A percentile compares a stretch with the other conserved stretches of the same genome.
Evolutionary conservation across 495 filamentous ascomycete genomes (phyloP).

Genomic region (Penicillium salamii): DNA sequence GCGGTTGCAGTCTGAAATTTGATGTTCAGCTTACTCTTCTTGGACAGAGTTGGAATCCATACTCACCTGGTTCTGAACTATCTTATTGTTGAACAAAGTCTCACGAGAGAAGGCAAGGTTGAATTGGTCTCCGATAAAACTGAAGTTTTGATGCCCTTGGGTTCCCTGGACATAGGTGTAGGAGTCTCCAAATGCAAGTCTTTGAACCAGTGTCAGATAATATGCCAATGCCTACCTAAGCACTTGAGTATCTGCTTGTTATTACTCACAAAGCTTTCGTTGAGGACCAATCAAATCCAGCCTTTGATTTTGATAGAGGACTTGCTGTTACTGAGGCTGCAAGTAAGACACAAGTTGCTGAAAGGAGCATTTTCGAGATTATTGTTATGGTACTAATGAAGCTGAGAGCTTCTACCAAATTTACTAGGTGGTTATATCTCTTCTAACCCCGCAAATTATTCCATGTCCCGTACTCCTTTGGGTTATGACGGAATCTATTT

Average conservation of each 20-base stretch:
- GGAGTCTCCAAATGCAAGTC: conserved; percentile 54
- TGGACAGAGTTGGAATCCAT: background rate
- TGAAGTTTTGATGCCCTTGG: conserved; percentile 43
- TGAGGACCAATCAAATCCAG: conserved; percentile 31
- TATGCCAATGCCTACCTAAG: too few relatives aligned
- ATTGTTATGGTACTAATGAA: too few relatives aligned
- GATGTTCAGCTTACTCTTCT: background rate
- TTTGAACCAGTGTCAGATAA: conserved; percentile 3
- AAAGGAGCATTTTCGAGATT: conserved; percentile 1
- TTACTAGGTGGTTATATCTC: too few relatives aligned
- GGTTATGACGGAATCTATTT: conserved; percentile 15
- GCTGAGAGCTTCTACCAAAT: too few relatives aligned
- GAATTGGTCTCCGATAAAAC: conserved; percentile 47
- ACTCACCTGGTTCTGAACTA: conserved; percentile 49
- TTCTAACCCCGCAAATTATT: conserved; percentile 10
- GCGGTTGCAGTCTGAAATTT: conserved; percentile 32
- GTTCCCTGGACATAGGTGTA: conserved; percentile 55
- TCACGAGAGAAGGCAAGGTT: conserved; percentile 36
- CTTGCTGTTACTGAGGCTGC: conserved; percentile 1
- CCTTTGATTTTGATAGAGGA: conserved; percentile 4
- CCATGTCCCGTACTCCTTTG: conserved; percentile 5
- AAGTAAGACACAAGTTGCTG: background rate
- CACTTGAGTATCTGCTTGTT: background rate
- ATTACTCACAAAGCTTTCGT: conserved; percentile 28
- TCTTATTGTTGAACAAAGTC: conserved; percentile 42